Evolutionary conservation across 208 protist species (phyloP).

Genomic region (Crithidia bombi): DNA sequence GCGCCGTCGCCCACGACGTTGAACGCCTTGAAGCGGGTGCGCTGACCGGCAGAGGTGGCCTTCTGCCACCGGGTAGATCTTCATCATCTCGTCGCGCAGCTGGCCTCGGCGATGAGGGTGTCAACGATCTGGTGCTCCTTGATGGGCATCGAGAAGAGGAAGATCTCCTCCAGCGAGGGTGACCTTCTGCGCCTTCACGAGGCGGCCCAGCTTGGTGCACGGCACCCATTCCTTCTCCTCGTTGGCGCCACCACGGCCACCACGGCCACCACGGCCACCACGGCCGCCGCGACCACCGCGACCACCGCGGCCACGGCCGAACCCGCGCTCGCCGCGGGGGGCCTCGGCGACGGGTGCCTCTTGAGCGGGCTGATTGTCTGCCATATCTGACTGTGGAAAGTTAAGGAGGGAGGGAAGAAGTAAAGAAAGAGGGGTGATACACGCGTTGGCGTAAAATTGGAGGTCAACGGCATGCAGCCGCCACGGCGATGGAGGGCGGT

Average conservation of each 20-base stretch:
- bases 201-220: conserved; percentile 99
- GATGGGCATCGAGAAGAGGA: conserved; percentile 99
- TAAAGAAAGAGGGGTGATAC: neutral
- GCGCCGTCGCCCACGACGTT: conserved; percentile 98
- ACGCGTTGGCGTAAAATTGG: too few relatives aligned
- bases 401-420: too few relatives aligned
- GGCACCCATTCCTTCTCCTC: conserved; percentile 97
- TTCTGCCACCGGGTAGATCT: conserved; percentile 99
- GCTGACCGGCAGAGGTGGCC: conserved; percentile 99
- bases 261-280: conserved; percentile 25
- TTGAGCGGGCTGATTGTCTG: conserved; percentile 32
- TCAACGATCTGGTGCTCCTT: conserved; percentile 99
- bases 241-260: conserved; percentile 36
- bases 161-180: conserved; percentile 98
- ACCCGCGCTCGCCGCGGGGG: conserved; percentile 19
- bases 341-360: conserved; percentile 12
- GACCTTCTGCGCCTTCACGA: conserved; percentile 97
- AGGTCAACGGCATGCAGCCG: too few relatives aligned
- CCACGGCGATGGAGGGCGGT: too few relatives aligned
- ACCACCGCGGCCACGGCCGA: conserved; percentile 16
- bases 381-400: conserved; percentile 22
- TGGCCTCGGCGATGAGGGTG: conserved; percentile 92
- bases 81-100: conserved; percentile 96
- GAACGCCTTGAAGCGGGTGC: conserved; percentile 99
- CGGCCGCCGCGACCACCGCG: conserved; percentile 17